Percentiles rank a stretch among this genome's conserved stretches.
Conservation (phyloP, 495 filamentous ascomycete species). For the Copromyces sp. region DNA sequence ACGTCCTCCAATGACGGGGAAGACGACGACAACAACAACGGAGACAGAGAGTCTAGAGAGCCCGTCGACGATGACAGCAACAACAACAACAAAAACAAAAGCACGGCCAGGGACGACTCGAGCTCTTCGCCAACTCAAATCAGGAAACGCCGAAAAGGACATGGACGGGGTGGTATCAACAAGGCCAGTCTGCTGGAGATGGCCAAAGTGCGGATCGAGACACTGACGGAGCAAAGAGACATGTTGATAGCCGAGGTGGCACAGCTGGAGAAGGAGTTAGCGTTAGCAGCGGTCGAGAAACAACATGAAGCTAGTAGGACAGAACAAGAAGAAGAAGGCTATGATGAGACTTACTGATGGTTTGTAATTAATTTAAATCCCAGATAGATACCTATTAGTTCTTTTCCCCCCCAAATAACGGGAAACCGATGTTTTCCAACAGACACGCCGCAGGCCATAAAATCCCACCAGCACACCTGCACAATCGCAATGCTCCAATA, state of each 20-base stretch:
- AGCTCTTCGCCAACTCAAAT: not conserved
- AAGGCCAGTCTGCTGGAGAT: slow-evolving; percentile 16
- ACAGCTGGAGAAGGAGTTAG: not conserved
- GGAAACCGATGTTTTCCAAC: not conserved
- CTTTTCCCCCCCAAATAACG: not conserved
- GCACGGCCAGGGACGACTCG: not conserved
- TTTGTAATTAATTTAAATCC: not conserved
- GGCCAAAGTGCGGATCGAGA: slow-evolving; percentile 11
- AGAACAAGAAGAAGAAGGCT: not conserved
- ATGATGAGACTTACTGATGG: not conserved
- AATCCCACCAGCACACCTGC: not conserved
- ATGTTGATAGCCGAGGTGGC: slow-evolving; percentile 3
- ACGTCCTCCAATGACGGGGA: too few species aligned
- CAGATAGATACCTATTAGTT: not conserved
- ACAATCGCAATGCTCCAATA: not conserved
- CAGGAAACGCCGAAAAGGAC: not conserved
- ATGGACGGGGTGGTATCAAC: slow-evolving; percentile 11
- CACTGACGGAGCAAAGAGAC: slow-evolving; percentile 7
- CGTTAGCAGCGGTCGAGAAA: not conserved
- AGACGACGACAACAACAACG: not conserved
- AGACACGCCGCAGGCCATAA: not conserved
- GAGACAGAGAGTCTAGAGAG: not conserved
- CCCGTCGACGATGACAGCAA: not conserved
- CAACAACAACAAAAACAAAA: not conserved
- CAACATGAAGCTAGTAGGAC: too few species aligned